These are phyloP conservation scores for Gossypium lobatum DNA, from an alignment of 441 rosid genomes.

Conservation along the genomic window DNA sequence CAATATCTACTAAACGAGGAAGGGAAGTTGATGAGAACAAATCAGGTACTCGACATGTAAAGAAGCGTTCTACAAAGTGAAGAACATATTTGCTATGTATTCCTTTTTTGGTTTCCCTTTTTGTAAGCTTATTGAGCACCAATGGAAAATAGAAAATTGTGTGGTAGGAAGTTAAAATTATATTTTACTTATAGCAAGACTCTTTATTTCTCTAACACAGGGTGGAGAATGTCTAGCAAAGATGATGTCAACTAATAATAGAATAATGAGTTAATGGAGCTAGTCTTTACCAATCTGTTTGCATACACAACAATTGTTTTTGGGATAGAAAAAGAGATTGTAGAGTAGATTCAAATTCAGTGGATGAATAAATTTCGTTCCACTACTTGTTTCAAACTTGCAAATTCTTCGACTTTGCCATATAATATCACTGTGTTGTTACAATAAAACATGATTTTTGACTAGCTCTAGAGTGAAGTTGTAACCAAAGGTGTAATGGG, in stretches of 20 bases:
- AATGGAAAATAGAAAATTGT: not conserved
- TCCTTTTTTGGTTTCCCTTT: not conserved
- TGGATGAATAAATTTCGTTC: too few species aligned
- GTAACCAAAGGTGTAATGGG: too few species aligned
- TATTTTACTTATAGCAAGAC: not conserved
- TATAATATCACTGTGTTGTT: too few species aligned
- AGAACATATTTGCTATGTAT: not conserved
- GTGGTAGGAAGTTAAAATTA: not conserved
- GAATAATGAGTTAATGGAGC: not conserved
- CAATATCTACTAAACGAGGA: conserved; percentile 17
- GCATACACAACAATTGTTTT: too few species aligned
- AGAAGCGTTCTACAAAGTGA: conserved; percentile 38
- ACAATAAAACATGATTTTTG: too few species aligned
- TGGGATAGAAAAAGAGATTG: too few species aligned
- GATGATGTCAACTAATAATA: not conserved
- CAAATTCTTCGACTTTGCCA: too few species aligned
- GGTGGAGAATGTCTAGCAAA: not conserved
- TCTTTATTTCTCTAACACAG: not conserved
- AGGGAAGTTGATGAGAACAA: conserved; percentile 34
- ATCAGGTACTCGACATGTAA: conserved; percentile 22
- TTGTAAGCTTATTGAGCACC: not conserved
- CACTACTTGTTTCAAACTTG: too few species aligned
- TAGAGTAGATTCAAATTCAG: too few species aligned
- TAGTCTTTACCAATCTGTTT: too few species aligned
- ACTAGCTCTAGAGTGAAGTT: too few species aligned